phyloP scores from a whole-genome alignment of 129 eudicot species.

The Cynara cardunculus region DNA sequence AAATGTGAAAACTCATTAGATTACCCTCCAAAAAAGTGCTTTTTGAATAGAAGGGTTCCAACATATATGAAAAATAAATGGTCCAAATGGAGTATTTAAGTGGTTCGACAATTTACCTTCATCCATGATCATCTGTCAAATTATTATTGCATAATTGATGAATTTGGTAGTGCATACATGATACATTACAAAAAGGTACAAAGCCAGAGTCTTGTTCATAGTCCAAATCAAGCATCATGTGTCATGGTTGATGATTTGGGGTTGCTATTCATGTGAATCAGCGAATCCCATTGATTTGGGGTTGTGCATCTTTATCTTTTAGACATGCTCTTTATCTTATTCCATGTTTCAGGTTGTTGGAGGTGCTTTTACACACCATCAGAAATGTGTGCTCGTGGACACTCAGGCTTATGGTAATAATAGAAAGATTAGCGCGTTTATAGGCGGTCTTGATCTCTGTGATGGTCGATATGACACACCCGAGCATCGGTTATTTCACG shows the following conservation, averaged over 20 bases:
- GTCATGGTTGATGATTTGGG: background rate
- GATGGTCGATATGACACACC: constrained; percentile 98
- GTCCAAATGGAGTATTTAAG: no score
- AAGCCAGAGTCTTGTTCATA: no score
- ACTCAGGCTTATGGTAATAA: constrained; percentile 63
- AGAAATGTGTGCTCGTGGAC: constrained; percentile 93
- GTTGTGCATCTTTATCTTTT: background rate
- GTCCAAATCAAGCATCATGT: background rate
- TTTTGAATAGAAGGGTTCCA: no score
- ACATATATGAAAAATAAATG: no score
- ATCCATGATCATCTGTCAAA: no score
- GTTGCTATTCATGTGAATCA: background rate
- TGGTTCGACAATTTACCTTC: no score
- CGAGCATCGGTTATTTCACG: constrained; percentile 70
- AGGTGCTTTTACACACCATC: constrained; percentile 87
- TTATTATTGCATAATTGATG: no score
- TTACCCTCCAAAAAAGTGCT: no score
- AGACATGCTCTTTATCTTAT: background rate
- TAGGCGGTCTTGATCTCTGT: constrained; percentile 94
- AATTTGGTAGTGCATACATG: no score
- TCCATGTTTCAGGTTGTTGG: constrained; percentile 69
- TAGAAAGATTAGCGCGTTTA: constrained; percentile 73
- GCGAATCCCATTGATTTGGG: background rate
- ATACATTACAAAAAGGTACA: no score
- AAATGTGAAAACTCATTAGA: no score